These are phyloP conservation scores for Trichothecium sympodiale DNA, from an alignment of 2,329 filamentous ascomycete species.

Conservation along the genomic window DNA sequence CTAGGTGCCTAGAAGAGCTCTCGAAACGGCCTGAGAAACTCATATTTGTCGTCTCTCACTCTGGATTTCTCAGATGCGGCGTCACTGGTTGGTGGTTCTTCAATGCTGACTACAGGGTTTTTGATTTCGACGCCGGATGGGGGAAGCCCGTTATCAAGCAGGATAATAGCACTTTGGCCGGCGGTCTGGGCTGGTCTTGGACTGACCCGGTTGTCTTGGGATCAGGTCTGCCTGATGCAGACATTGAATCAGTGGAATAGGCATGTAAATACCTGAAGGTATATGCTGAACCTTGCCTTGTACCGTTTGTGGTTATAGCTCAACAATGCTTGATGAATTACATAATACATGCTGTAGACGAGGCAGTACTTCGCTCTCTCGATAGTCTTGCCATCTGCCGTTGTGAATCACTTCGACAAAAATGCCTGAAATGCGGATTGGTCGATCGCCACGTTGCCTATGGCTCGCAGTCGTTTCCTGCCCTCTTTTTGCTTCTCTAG, in stretches of 20 bases:
- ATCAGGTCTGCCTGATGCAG: slow-evolving; percentile 23
- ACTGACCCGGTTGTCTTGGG: slow-evolving; percentile 26
- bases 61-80: slow-evolving; percentile 48
- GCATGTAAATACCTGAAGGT: background rate
- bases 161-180: slow-evolving; percentile 26
- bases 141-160: slow-evolving; percentile 25
- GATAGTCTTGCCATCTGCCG: too few species aligned
- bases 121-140: slow-evolving; percentile 32
- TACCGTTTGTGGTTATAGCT: too few species aligned
- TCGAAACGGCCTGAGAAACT: slow-evolving; percentile 45
- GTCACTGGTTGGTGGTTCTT: slow-evolving; percentile 44
- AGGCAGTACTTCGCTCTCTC: background rate
- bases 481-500: slow-evolving; percentile 96
- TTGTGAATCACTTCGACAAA: slow-evolving; percentile 69
- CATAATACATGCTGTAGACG: background rate
- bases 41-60: slow-evolving; percentile 54
- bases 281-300: too few species aligned
- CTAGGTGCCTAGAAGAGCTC: slow-evolving; percentile 36
- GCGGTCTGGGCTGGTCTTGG: slow-evolving; percentile 24
- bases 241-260: background rate
- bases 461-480: slow-evolving; percentile 70
- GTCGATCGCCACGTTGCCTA: slow-evolving; percentile 92
- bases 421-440: slow-evolving; percentile 94
- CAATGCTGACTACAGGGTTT: slow-evolving; percentile 56
- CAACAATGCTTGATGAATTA: background rate